Conservation (phyloP, 768 basidiomycete species). For the Basidioascus undulatus region DNA sequence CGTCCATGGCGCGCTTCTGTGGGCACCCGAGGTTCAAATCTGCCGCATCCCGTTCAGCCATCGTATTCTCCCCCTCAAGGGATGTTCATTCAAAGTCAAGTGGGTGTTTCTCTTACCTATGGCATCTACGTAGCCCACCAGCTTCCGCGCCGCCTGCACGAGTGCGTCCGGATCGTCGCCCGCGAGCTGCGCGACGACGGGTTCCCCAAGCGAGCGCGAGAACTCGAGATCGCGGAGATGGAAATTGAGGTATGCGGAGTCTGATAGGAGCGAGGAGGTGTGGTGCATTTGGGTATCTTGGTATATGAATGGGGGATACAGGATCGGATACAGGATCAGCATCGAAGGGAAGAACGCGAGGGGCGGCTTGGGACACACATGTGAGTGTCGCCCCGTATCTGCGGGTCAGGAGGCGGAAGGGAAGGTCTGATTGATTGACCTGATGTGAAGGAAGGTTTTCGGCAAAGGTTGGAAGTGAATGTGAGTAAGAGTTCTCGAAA, state of each 20-base stretch:
- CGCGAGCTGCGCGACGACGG: slow-evolving; percentile 47
- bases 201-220: slow-evolving; percentile 15
- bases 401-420: slow-evolving; percentile 39
- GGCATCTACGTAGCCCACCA: slow-evolving; percentile 38
- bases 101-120: slow-evolving; percentile 41
- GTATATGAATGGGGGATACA: too few relatives aligned
- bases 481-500: too few relatives aligned
- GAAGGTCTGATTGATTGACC: slow-evolving; percentile 50
- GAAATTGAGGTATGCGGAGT: slow-evolving; percentile 38
- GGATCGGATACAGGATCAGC: too few relatives aligned
- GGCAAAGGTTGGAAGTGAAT: neutral
- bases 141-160: slow-evolving; percentile 33
- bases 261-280: slow-evolving; percentile 34
- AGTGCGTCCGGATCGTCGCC: slow-evolving; percentile 43
- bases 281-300: slow-evolving; percentile 62
- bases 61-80: neutral
- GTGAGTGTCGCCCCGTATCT: slow-evolving; percentile 39
- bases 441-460: neutral
- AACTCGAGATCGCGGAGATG: slow-evolving; percentile 33
- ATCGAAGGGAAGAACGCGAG: too few relatives aligned
- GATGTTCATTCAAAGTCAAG: too few relatives aligned
- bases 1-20: slow-evolving; percentile 38
- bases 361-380: too few relatives aligned
- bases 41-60: slow-evolving; percentile 16
- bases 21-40: slow-evolving; percentile 67